Conservation (phyloP, 2,329 filamentous ascomycete species). For the Aspergillus piperis region DNA sequence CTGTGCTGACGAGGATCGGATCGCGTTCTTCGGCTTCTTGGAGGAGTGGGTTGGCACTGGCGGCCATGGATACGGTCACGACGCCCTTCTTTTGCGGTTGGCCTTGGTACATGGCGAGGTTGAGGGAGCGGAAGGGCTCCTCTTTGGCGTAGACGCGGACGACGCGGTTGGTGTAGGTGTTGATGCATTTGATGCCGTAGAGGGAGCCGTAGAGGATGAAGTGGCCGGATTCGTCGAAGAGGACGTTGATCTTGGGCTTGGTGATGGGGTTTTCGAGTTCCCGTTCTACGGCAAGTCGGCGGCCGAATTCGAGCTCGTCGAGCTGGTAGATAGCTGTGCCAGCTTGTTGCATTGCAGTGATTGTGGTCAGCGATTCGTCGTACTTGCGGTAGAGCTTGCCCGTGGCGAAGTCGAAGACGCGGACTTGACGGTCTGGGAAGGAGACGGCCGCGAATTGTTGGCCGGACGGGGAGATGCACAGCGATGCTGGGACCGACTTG, state of each 20-base stretch:
- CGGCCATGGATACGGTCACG: conserved; percentile 95
- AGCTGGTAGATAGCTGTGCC: conserved; percentile 78
- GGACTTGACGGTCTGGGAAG: conserved; percentile 88
- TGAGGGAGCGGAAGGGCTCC: conserved; percentile 80
- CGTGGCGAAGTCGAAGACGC: conserved; percentile 87
- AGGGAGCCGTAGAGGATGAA: conserved; percentile 95
- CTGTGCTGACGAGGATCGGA: conserved; percentile 83
- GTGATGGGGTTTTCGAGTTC: conserved; percentile 74
- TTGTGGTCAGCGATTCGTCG: conserved; percentile 86
- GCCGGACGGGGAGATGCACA: conserved; percentile 84
- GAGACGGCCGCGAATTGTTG: conserved; percentile 86
- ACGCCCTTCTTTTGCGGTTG: conserved; percentile 91
- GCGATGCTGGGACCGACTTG: conserved; percentile 77
- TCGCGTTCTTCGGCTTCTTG: conserved; percentile 90
- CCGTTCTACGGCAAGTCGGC: conserved; percentile 79
- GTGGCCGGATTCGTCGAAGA: conserved; percentile 94
- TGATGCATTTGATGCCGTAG: conserved; percentile 89
- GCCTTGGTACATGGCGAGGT: conserved; percentile 88
- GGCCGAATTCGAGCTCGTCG: conserved; percentile 88
- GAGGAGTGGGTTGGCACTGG: conserved; percentile 86
- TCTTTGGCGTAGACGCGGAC: conserved; percentile 89
- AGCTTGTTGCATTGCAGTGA: conserved; percentile 95
- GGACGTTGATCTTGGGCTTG: conserved; percentile 74
- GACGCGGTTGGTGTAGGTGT: conserved; percentile 90
- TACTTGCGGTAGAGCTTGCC: conserved; percentile 90